phyloP scores from a whole-genome alignment of 2,329 filamentous ascomycete species.

The Diaporthe aspalathi region DNA sequence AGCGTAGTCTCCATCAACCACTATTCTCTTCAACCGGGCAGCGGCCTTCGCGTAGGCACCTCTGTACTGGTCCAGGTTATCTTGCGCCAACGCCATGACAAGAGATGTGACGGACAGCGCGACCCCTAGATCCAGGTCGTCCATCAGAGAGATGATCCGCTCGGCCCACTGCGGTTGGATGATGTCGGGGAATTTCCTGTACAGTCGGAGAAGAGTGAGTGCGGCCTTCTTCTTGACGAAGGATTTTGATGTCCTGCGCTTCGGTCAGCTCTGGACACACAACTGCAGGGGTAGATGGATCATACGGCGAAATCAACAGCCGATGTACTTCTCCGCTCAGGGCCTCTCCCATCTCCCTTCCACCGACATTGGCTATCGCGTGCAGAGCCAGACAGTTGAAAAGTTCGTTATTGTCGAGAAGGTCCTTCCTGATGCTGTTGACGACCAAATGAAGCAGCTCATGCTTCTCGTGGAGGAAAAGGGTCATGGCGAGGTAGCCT shows the following conservation, averaged over 20 bases:
- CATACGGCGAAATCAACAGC: constrained; percentile 92
- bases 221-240: constrained; percentile 99
- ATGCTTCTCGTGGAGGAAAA: constrained; percentile 97
- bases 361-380: constrained; percentile 97
- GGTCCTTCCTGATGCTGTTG: constrained; percentile 97
- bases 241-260: constrained; percentile 77
- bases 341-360: constrained; percentile 96
- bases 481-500: constrained; percentile 94
- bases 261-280: constrained; percentile 16
- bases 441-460: constrained; percentile 96
- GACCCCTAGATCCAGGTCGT: constrained; percentile 93
- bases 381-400: constrained; percentile 97
- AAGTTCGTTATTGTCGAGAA: constrained; percentile 94
- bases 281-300: constrained; percentile 42
- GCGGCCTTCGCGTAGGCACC: constrained; percentile 95
- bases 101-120: constrained; percentile 95
- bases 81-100: constrained; percentile 93
- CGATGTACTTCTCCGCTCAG: constrained; percentile 92
- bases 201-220: constrained; percentile 89
- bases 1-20: constrained; percentile 90
- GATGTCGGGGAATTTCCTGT: constrained; percentile 93
- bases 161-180: constrained; percentile 98
- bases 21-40: constrained; percentile 85
- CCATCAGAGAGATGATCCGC: constrained; percentile 98
- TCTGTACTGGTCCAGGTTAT: constrained; percentile 93